Conservation (phyloP, 73 alveolate species). For the Breviolum minutum region DNA sequence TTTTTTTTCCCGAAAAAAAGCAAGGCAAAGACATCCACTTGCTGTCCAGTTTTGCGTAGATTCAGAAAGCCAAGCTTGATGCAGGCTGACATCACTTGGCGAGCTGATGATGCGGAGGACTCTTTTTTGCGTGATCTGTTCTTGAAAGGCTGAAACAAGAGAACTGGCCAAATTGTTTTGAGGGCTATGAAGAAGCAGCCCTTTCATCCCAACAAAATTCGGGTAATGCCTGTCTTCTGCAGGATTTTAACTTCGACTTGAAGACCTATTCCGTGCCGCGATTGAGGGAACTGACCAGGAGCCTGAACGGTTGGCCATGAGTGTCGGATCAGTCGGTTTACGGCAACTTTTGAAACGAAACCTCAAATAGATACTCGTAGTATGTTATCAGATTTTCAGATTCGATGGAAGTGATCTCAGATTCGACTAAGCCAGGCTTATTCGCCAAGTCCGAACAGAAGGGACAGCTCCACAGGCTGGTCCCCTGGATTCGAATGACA, state of each 20-base stretch:
- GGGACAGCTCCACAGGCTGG: neutral
- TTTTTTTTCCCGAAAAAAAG: neutral
- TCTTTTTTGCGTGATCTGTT: neutral
- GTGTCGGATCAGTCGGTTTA: neutral
- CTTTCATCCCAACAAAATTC: neutral
- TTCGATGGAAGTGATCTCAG: no score
- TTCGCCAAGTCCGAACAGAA: neutral
- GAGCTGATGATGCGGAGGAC: constrained; percentile 61
- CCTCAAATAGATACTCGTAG: no score
- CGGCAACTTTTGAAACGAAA: no score
- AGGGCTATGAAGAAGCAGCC: neutral
- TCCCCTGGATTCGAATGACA: constrained; percentile 23
- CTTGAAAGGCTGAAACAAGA: neutral
- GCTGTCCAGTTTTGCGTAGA: no score
- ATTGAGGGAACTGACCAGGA: constrained; percentile 50
- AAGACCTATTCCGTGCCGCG: constrained; percentile 28
- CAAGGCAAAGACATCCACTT: neutral
- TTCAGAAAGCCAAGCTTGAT: no score
- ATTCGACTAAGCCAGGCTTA: no score
- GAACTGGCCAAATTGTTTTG: neutral
- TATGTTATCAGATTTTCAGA: no score
- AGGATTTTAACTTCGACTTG: constrained; percentile 60
- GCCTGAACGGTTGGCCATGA: neutral
- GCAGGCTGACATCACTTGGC: constrained; percentile 67
- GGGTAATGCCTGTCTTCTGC: neutral